Percentiles rank a stretch among this genome's conserved stretches.
These are phyloP conservation scores for Boletellus emodensis DNA, from an alignment of 768 basidiomycete genomes.

Conservation along the genomic window DNA sequence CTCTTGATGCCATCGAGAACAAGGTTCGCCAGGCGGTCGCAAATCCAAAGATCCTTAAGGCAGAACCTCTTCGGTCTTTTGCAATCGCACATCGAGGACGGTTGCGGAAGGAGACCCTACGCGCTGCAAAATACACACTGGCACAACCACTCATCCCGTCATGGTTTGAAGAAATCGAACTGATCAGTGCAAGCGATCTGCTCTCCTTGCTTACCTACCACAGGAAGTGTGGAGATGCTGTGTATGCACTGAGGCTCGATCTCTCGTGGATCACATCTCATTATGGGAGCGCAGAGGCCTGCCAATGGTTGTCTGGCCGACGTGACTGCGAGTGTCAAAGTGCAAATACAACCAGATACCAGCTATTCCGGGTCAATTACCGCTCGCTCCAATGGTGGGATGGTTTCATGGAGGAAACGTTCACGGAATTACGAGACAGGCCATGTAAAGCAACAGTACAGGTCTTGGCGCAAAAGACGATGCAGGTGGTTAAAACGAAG, in stretches of 20 bases:
- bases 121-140: slow-evolving; percentile 31
- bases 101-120: slow-evolving; percentile 18
- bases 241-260: slow-evolving; percentile 1
- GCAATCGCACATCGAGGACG: slow-evolving; percentile 28
- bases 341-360: no score
- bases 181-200: slow-evolving; percentile 25
- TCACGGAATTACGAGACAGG: slow-evolving; percentile 12
- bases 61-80: slow-evolving; percentile 28
- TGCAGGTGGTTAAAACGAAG: neutral
- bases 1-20: slow-evolving; percentile 13
- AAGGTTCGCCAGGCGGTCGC: slow-evolving; percentile 19
- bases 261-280: slow-evolving; percentile 11
- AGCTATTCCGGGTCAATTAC: neutral
- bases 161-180: slow-evolving; percentile 24
- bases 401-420: slow-evolving; percentile 14
- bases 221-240: slow-evolving; percentile 8
- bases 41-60: slow-evolving; percentile 13
- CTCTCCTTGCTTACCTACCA: slow-evolving; percentile 25
- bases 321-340: no score
- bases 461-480: neutral
- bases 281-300: slow-evolving; percentile 1
- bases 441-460: slow-evolving; percentile 13
- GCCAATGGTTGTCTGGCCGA: slow-evolving; percentile 6
- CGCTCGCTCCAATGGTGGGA: slow-evolving; percentile 19
- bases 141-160: slow-evolving; percentile 17